Conservation (phyloP, 2,329 filamentous ascomycete species). For the Fusarium sp. region DNA sequence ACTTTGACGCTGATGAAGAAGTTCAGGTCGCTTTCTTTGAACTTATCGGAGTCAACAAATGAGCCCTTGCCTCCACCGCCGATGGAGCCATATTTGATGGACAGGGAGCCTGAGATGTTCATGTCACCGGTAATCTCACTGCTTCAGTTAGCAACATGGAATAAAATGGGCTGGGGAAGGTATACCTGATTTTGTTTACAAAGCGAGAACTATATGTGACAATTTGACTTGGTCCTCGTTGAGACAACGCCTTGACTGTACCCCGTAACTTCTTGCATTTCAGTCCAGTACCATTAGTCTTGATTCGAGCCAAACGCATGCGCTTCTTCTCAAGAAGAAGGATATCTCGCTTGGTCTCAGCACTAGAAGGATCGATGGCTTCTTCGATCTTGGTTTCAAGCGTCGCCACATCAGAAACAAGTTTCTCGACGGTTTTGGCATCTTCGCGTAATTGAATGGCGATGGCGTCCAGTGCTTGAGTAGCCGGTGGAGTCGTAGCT, state of each 20-base stretch:
- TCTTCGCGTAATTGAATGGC: neutral
- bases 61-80: neutral
- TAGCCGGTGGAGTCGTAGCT: too few relatives aligned
- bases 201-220: neutral
- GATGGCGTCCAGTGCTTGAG: too few relatives aligned
- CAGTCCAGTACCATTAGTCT: neutral
- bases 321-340: neutral
- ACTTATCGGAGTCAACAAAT: neutral
- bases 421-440: neutral
- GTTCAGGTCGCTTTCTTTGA: constrained; percentile 1
- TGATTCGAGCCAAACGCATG: neutral
- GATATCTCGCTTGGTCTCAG: neutral
- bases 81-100: neutral
- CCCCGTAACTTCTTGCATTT: neutral
- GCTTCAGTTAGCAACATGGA: too few relatives aligned
- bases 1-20: constrained; percentile 11
- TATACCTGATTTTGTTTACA: constrained; percentile 2
- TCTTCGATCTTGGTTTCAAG: neutral
- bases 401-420: accelerated
- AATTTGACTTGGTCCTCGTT: neutral
- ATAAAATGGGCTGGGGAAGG: too few relatives aligned
- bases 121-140: neutral
- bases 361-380: neutral
- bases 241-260: neutral
- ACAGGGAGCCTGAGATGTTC: neutral